Evolutionary conservation across 768 basidiomycete genomes (phyloP), one percentile per base, ranked within the genome.

Genomic region (Suillus spraguei): DNA sequence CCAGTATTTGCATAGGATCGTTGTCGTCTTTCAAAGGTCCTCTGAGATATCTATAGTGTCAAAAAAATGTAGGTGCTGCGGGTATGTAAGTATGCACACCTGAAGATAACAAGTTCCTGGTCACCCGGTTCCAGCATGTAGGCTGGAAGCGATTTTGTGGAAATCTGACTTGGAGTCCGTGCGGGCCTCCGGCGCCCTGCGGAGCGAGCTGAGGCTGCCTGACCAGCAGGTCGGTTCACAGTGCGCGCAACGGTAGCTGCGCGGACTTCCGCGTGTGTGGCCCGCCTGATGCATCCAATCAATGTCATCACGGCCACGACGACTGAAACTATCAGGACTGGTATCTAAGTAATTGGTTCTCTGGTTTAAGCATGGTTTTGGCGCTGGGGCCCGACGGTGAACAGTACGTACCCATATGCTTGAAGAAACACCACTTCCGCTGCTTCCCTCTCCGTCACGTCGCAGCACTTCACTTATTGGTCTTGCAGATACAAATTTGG

Each of bases 91-190:
- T n/a, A 52, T 33, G 10, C 79, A 66, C 64, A 84, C 83, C 82
- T 73, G 50, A 75, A 79, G 59, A 94, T 85, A 6, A 94, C 92
- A 35, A 94, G 80, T 72, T 94, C 92, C 44, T 88, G 81, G 55
- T 92, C 92, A 17, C 91, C 92, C 0, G 92, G 91, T 64, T 94
- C 92, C 75, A 92, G 92, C 78, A 85, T 90, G 68, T 94, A 94
- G 35, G 82, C 85, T 6, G 92, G 92, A 36, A 94, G 72, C 6
- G 89, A 92, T 35, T 83, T 85, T 9, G 90, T 91, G 6, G 90
- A 92, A 59, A 93, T 87, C 72, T 92, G 91, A 52, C 90, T 92
- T 4, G 92, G 89, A 5, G 90, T 92, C 42, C 90, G 82, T 39
- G 81, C 75, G 8, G 78, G 77, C 58, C 83, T 78, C 32, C 88